Percentiles rank a stretch among this genome's conserved stretches.
Conservation (phyloP, 163 green algal genomes). For the Volvox carteri region DNA sequence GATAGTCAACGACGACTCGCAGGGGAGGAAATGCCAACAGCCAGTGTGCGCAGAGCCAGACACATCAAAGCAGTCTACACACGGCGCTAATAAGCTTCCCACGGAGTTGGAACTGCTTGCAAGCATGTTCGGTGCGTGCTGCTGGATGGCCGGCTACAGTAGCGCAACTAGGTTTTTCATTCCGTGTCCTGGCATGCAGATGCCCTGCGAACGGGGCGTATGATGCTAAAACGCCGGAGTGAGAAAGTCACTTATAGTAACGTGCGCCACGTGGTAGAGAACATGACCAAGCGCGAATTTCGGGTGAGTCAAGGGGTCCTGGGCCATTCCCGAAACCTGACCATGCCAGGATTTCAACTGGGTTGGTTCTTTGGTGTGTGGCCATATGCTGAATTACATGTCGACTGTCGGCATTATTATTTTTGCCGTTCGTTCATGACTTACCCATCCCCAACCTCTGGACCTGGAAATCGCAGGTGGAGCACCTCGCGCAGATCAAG, state of each 20-base stretch:
- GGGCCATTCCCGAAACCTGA: too few relatives aligned
- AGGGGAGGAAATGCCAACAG: background rate
- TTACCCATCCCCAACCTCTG: too few relatives aligned
- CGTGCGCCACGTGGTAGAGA: slow-evolving; percentile 48
- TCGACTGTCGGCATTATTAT: too few relatives aligned
- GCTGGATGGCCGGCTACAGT: too few relatives aligned
- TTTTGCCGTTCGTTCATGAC: too few relatives aligned
- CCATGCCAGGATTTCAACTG: too few relatives aligned
- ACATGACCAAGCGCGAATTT: slow-evolving; percentile 51
- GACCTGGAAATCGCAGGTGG: slow-evolving; percentile 57
- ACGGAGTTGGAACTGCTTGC: slow-evolving; percentile 33
- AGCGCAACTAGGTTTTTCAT: too few relatives aligned
- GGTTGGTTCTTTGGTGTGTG: too few relatives aligned
- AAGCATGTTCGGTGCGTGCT: slow-evolving; percentile 40
- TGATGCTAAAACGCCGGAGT: slow-evolving; percentile 39
- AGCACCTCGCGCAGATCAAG: slow-evolving; percentile 72
- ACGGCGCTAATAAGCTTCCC: background rate
- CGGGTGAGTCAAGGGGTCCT: background rate
- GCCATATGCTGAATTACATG: too few relatives aligned
- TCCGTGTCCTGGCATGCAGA: too few relatives aligned
- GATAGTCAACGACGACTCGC: background rate
- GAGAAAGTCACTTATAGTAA: slow-evolving; percentile 47
- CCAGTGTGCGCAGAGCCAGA: background rate
- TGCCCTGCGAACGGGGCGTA: slow-evolving; percentile 39
- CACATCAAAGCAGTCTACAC: background rate